Evolutionary conservation across 2,329 filamentous ascomycete species (phyloP).

Genomic region (Colletotrichum liaoningense): DNA sequence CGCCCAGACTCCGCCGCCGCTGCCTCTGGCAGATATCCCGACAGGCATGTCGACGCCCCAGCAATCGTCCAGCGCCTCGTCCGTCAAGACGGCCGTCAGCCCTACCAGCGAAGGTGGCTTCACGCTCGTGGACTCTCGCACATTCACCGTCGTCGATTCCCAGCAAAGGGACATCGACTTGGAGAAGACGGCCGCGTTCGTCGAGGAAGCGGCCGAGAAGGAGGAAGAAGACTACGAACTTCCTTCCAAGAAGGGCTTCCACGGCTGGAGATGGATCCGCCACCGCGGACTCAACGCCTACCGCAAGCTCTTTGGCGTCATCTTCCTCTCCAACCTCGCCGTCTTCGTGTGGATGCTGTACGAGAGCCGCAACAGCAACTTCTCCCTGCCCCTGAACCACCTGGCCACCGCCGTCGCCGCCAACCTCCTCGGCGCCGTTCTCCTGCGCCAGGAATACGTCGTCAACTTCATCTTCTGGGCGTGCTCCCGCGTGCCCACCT

Average conservation of each 20-base stretch:
- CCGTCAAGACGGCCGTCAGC: conserved; percentile 19
- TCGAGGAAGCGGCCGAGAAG: conserved; percentile 14
- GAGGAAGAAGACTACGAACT: conserved; percentile 43
- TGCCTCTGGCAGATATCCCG: not conserved
- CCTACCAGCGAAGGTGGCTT: conserved; percentile 22
- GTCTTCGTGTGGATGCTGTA: conserved; percentile 57
- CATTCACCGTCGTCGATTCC: conserved; percentile 6
- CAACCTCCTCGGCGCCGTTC: conserved; percentile 61
- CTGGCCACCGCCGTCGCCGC: conserved; percentile 56
- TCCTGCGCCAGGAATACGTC: conserved; percentile 64
- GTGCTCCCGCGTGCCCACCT: conserved; percentile 56
- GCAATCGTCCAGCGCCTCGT: conserved; percentile 12
- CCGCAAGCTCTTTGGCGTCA: conserved; percentile 65
- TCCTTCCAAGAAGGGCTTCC: conserved; percentile 54
- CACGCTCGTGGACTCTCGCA: conserved; percentile 27
- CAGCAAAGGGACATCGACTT: conserved; percentile 21
- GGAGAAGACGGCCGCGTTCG: conserved; percentile 32
- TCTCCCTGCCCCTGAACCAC: conserved; percentile 48
- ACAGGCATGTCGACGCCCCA: conserved; percentile 7
- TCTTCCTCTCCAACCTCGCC: conserved; percentile 61
- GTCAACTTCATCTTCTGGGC: conserved; percentile 64
- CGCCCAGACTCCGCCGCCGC: no score
- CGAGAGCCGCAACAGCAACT: conserved; percentile 30
- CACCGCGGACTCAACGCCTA: conserved; percentile 64
- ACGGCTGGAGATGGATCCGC: conserved; percentile 53